Percentiles rank a stretch among this genome's conserved stretches.
These are phyloP conservation scores for Thielaviopsis musarum DNA, from an alignment of 2,329 filamentous ascomycete genomes.

Conservation along the genomic window DNA sequence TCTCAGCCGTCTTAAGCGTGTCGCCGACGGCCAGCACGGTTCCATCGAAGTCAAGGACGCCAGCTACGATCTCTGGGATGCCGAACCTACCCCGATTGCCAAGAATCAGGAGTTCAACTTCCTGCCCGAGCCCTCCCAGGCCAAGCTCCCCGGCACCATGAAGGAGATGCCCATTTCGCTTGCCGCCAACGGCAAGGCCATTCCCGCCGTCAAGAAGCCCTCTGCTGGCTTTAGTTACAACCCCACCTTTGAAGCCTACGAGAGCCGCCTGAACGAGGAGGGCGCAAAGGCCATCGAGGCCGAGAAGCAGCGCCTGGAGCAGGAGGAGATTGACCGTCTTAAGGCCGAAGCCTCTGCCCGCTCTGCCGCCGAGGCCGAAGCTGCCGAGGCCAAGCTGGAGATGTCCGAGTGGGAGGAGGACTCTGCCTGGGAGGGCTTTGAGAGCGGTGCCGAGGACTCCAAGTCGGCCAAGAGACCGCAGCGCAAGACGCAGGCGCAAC, in stretches of 20 bases:
- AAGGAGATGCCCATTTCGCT: constrained; percentile 65
- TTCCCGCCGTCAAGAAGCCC: constrained; percentile 66
- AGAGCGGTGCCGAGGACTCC: constrained; percentile 60
- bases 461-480: constrained; percentile 52
- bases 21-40: constrained; percentile 59
- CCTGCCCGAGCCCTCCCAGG: constrained; percentile 45
- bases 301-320: constrained; percentile 56
- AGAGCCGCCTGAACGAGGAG: constrained; percentile 55
- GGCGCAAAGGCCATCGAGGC: constrained; percentile 63
- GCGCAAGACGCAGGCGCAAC: constrained; percentile 70
- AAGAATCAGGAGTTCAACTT: constrained; percentile 39
- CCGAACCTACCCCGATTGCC: constrained; percentile 20
- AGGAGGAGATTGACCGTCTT: constrained; percentile 48
- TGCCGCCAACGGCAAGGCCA: constrained; percentile 60
- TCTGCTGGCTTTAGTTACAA: constrained; percentile 84
- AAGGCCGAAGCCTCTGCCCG: constrained; percentile 49
- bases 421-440: constrained; percentile 77
- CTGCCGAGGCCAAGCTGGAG: constrained; percentile 48
- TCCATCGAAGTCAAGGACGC: constrained; percentile 40
- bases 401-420: constrained; percentile 67
- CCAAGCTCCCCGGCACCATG: constrained; percentile 58
- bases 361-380: constrained; percentile 59
- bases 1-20: constrained; percentile 55
- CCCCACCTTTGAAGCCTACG: constrained; percentile 73
- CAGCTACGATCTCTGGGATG: constrained; percentile 65